A percentile compares a stretch with the other conserved stretches of the same genome.
Conservation (phyloP, 164 flowering plant genomes). For the Amborella trichopoda region DNA sequence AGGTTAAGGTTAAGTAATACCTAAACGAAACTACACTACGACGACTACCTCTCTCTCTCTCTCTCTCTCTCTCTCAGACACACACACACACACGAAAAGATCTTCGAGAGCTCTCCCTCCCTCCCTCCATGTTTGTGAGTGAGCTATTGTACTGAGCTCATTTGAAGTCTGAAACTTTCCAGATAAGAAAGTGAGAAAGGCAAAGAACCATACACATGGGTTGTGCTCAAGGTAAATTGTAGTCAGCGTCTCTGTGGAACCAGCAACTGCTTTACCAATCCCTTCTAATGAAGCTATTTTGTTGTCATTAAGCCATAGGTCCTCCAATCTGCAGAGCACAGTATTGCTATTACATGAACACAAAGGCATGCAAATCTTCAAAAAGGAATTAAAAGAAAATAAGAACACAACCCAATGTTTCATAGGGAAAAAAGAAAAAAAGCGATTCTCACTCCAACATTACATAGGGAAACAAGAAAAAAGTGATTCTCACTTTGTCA, state of each 20-base stretch:
- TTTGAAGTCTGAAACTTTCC: not conserved
- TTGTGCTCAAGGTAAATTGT: conserved; percentile 88
- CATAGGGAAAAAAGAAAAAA: too few relatives aligned
- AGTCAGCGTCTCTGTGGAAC: conserved; percentile 75
- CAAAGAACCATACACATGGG: conserved; percentile 68
- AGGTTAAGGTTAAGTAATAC: too few relatives aligned
- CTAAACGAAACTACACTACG: too few relatives aligned
- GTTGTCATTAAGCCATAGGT: conserved; percentile 96
- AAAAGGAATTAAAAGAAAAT: too few relatives aligned
- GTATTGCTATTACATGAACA: too few relatives aligned
- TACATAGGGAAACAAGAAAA: too few relatives aligned
- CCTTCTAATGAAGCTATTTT: conserved; percentile 67
- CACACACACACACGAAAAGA: not conserved
- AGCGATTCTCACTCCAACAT: too few relatives aligned
- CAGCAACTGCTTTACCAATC: conserved; percentile 53
- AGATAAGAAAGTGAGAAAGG: not conserved
- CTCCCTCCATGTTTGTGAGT: not conserved
- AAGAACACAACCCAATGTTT: too few relatives aligned
- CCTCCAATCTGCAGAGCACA: conserved; percentile 62
- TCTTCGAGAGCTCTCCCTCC: not conserved
- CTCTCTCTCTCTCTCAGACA: not conserved
- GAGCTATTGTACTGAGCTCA: not conserved
- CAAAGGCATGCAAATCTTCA: too few relatives aligned
- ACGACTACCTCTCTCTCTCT: too few relatives aligned
- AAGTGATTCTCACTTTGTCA: conserved; percentile 42